Conservation (phyloP, 75 land plant species). For the Cunninghamia lanceolata region DNA sequence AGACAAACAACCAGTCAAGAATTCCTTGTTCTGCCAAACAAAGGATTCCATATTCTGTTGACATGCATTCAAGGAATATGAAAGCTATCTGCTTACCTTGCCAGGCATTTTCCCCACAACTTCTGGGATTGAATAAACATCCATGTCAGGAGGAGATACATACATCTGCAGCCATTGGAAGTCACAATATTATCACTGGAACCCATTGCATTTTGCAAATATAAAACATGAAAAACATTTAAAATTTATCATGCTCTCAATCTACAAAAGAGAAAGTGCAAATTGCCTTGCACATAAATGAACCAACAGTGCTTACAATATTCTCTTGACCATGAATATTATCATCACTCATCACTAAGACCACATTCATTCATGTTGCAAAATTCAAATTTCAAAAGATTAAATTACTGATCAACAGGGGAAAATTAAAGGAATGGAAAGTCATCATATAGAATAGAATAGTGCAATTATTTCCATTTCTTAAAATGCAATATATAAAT, state of each 20-base stretch:
- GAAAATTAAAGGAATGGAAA: not conserved
- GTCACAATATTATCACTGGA: not conserved
- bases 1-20: not conserved
- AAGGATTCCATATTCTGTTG: too few species aligned
- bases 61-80: not conserved
- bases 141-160: constrained; percentile 97
- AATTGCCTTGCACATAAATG: not conserved
- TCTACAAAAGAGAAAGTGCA: not conserved
- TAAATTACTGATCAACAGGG: not conserved
- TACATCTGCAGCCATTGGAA: constrained; percentile 68
- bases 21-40: not conserved
- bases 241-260: not conserved
- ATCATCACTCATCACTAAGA: not conserved
- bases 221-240: constrained; percentile 6
- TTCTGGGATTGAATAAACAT: constrained; percentile 89
- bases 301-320: not conserved
- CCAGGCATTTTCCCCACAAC: constrained; percentile 90
- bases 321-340: not conserved
- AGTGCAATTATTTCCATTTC: not conserved
- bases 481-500: not conserved
- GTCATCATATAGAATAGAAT: not conserved
- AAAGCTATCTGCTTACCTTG: constrained; percentile 52
- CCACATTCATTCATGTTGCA: not conserved
- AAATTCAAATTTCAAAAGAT: not conserved
- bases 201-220: not conserved